These are phyloP conservation scores for Ehretia macrophylla DNA, from an alignment of 257 asterid species.

Conservation along the genomic window DNA sequence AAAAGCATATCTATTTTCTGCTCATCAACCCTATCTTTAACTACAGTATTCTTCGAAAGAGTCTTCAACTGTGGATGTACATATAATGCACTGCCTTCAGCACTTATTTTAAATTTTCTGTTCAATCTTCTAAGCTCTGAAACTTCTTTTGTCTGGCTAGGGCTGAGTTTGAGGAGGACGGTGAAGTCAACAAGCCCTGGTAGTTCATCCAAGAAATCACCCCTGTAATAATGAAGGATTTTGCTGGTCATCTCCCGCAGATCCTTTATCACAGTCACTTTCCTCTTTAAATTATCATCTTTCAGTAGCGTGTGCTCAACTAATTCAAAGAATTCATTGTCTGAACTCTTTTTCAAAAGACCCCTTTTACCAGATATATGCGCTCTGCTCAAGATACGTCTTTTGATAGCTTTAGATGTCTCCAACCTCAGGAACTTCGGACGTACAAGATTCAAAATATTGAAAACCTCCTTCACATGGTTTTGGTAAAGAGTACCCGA, in stretches of 20 bases:
- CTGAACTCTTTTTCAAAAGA: slow-evolving; percentile 36
- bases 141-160: slow-evolving; percentile 43
- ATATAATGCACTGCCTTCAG: slow-evolving; percentile 83
- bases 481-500: slow-evolving; percentile 93
- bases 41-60: slow-evolving; percentile 44
- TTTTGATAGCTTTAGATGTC: slow-evolving; percentile 46
- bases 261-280: slow-evolving; percentile 72
- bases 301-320: slow-evolving; percentile 62
- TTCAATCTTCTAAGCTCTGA: slow-evolving; percentile 31
- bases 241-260: slow-evolving; percentile 76
- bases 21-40: slow-evolving; percentile 62
- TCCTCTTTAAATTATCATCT: slow-evolving; percentile 56
- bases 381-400: slow-evolving; percentile 74
- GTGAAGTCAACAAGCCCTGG: slow-evolving; percentile 90
- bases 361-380: slow-evolving; percentile 44
- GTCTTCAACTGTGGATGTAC: slow-evolving; percentile 61
- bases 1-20: slow-evolving; percentile 47
- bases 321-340: slow-evolving; percentile 62
- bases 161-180: slow-evolving; percentile 58
- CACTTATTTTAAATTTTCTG: slow-evolving; percentile 53
- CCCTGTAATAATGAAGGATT: slow-evolving; percentile 85
- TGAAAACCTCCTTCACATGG: slow-evolving; percentile 89
- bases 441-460: slow-evolving; percentile 82
- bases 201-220: slow-evolving; percentile 86
- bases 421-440: slow-evolving; percentile 78